These are phyloP conservation scores for Plasmopara halstedii DNA, from an alignment of 352 stramenopile genomes.

Conservation along the genomic window DNA sequence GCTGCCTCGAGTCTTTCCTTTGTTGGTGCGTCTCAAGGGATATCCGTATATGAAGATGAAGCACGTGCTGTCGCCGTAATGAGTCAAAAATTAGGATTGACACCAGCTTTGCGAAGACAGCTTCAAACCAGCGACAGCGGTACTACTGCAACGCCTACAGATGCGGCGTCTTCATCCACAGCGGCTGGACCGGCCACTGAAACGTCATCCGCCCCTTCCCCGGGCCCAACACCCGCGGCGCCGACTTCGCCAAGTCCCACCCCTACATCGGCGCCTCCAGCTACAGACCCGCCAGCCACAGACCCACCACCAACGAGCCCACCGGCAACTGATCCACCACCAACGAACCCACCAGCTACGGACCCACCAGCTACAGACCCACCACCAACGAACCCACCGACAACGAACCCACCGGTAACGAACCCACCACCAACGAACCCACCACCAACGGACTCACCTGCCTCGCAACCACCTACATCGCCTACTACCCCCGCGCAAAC, in stretches of 20 bases:
- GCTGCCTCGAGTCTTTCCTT: constrained; percentile 6
- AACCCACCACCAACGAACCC: constrained; percentile 2
- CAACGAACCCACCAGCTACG: constrained; percentile 3
- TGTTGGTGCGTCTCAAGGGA: neutral
- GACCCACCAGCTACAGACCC: constrained; percentile 4
- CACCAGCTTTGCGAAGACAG: constrained; percentile 13
- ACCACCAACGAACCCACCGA: constrained; percentile 4
- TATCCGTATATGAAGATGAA: constrained; percentile 5
- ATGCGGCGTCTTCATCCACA: neutral
- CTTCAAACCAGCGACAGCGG: constrained; percentile 16
- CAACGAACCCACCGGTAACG: constrained; percentile 5
- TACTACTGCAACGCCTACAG: neutral
- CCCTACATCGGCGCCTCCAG: neutral
- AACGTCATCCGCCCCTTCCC: constrained; percentile 6
- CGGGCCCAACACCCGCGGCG: too few relatives aligned
- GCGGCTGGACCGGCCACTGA: neutral
- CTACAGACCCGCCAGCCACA: constrained; percentile 5
- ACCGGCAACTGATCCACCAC: neutral
- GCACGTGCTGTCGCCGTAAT: constrained; percentile 5
- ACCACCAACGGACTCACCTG: constrained; percentile 4
- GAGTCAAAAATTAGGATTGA: constrained; percentile 11
- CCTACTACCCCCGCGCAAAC: neutral
- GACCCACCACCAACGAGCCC: constrained; percentile 1
- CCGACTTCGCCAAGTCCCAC: too few relatives aligned
- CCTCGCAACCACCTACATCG: constrained; percentile 1